Base-by-base conservation (phyloP, 805 yeast genomes). In the Lipomyces orientalis region DNA sequence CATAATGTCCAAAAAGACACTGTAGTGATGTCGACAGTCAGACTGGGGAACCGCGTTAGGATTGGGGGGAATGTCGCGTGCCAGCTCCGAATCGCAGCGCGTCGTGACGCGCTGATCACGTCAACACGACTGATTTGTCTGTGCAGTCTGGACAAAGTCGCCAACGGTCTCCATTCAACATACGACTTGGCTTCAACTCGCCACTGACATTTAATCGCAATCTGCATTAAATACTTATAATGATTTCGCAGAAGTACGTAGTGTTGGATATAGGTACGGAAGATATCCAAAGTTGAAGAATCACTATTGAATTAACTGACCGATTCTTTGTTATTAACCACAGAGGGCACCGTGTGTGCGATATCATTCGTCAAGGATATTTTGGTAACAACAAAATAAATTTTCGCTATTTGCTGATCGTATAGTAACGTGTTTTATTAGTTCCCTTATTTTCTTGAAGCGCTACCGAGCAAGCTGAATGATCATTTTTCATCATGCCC, bases 261-360 rank as follows among this genome's bases (percentile, higher is more conserved):
- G 59, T 64, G 12, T 25, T 64, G 9, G 66, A 64, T 33, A 59
- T 64, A 14, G 66, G 66, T 64, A 19, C n/a, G 63, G 31, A 9
- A 25, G 29, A 25, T 25, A 1, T 25, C 29, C 1, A 3, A 25
- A 1, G 29, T 25, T 25, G 29, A 25, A 25, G 29, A 25, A 25
- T 25, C 29, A 25, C 29, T 25, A 25, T 1, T 25, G 29, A 25
- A 25, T 25, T 25, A 25, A 51, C 25, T 59, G 43, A 19, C 51
- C 16, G 9, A n/a, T n/a, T 29, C 12, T 51, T 16, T 76, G 90
- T 1, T 81, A 93, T 5, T 10, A 29, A 97, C 91, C 72, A 91
- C 92, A 46, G 98, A 93, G 76, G 98, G 98, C 19, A 93, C 98
- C 0, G 87, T 93, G 37, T 93, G 98, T 75, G 93, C 97, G 2